Conservation (phyloP, 257 asterid genomes). For the Solanum sparsipilum region DNA sequence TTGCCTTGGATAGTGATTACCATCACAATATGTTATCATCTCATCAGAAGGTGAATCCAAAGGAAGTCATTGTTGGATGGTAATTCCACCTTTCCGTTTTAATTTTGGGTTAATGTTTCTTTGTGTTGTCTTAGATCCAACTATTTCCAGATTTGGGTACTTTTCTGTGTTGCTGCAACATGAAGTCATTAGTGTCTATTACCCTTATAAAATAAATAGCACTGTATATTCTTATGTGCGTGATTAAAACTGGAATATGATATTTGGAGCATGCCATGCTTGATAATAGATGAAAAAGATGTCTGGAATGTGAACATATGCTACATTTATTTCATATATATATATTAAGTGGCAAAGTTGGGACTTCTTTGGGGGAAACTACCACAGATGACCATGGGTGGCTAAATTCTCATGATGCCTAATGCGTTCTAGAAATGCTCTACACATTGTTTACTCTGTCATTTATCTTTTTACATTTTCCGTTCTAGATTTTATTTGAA, state of each 20-base stretch:
- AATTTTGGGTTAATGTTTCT: conserved; percentile 7
- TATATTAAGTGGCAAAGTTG: not conserved
- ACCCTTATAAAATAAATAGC: not conserved
- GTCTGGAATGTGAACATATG: not conserved
- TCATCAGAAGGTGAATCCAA: conserved; percentile 89
- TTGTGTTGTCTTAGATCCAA: not conserved
- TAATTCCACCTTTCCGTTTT: conserved; percentile 6
- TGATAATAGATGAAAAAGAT: not conserved
- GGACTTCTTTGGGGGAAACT: not conserved
- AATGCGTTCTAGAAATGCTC: not conserved
- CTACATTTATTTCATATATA: not conserved
- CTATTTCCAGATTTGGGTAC: not conserved
- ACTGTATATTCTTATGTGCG: not conserved
- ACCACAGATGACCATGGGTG: not conserved
- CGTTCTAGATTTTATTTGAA: not conserved
- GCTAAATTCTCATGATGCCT: not conserved
- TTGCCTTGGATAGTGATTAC: conserved; percentile 92
- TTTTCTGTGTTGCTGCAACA: not conserved
- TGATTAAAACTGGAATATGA: not conserved
- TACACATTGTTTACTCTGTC: not conserved
- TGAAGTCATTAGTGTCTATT: not conserved
- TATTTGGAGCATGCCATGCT: not conserved
- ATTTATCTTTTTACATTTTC: not conserved
- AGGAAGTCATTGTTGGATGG: conserved; percentile 99
- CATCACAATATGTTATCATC: conserved; percentile 87